Base-by-base conservation (phyloP, 1,284 basidiomycete genomes). In the Marasmius fiardii region DNA sequence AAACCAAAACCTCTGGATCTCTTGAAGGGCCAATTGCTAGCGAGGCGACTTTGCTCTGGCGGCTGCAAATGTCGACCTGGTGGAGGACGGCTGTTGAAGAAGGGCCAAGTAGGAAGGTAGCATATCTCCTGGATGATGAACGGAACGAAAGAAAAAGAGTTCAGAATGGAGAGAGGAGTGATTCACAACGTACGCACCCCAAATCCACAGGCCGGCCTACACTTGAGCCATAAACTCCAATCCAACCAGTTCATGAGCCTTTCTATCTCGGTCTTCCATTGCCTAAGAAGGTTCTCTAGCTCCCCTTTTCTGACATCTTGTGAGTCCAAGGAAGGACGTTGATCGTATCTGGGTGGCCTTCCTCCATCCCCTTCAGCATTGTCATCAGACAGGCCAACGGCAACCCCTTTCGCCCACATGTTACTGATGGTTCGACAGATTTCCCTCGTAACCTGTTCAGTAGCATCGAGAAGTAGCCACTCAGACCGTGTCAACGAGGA, bases 351-450 rank as follows among this genome's bases (percentile, higher is more conserved):
- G n/a, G n/a, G n/a, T n/a, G n/a, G n/a, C n/a, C n/a, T n/a, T n/a
- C n/a, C n/a, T n/a, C n/a, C n/a, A n/a, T n/a, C n/a, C n/a, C n/a
- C n/a, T n/a, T n/a, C n/a, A n/a, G n/a, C n/a, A n/a, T n/a, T n/a
- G n/a, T n/a, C n/a, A n/a, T n/a, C n/a, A n/a, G n/a, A n/a, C n/a
- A 78, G 33, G 18, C 76, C 68, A 11, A 65, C 55, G 43, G 62
- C 63, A 35, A 78, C 66, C 24, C 72, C 71, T 39, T 70, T 61
- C 3, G 68, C 68, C 78, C 80, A 83, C 62, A 81, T 68, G 23
- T 65, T 67, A 2, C 71, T 73, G 41, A 77, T 53, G 4, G 74
- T 69, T 0, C 77, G 69, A 56, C 80, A 82, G 23, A 82, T 78
- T 62, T 81, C 78, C 31, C 62, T 68, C 0, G 55, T 67, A 0